These are phyloP conservation scores for Fusarium sp. DNA, from an alignment of 2,329 filamentous ascomycete genomes.

Conservation along the genomic window DNA sequence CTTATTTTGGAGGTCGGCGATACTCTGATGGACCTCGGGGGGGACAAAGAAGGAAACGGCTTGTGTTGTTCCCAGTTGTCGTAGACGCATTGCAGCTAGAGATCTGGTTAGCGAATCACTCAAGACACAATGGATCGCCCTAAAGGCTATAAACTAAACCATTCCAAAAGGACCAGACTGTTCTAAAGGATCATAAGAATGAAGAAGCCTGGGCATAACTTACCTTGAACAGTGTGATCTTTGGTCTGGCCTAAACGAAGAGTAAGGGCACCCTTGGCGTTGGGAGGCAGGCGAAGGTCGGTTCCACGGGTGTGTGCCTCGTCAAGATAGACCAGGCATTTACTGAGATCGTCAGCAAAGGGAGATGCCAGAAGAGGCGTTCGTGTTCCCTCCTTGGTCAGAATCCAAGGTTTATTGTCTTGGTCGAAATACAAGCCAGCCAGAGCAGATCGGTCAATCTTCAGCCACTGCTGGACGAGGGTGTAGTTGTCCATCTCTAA, in stretches of 20 bases:
- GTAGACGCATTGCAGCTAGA: constrained; percentile 72
- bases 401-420: constrained; percentile 40
- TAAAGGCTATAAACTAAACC: too few relatives aligned
- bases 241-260: constrained; percentile 70
- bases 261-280: constrained; percentile 66
- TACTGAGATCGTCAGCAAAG: constrained; percentile 37
- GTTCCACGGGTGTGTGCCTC: constrained; percentile 63
- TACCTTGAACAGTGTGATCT: constrained; percentile 65
- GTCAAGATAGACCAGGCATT: constrained; percentile 67
- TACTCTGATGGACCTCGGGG: constrained; percentile 72
- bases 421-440: constrained; percentile 67
- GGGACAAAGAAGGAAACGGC: constrained; percentile 68
- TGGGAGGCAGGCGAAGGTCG: constrained; percentile 66
- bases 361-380: constrained; percentile 41
- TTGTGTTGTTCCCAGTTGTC: constrained; percentile 68
- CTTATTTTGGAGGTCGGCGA: constrained; percentile 60
- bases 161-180: too few relatives aligned
- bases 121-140: too few relatives aligned
- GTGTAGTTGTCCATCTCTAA: constrained; percentile 69
- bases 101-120: constrained; percentile 7
- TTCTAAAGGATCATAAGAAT: not conserved
- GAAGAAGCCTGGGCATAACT: constrained; percentile 41
- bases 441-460: constrained; percentile 57
- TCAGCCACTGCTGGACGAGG: constrained; percentile 66
- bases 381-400: constrained; percentile 29